Percentiles rank a stretch among this genome's conserved stretches.
Conservation (phyloP, 805 yeast genomes). For the Wickerhamiella occidentalis region DNA sequence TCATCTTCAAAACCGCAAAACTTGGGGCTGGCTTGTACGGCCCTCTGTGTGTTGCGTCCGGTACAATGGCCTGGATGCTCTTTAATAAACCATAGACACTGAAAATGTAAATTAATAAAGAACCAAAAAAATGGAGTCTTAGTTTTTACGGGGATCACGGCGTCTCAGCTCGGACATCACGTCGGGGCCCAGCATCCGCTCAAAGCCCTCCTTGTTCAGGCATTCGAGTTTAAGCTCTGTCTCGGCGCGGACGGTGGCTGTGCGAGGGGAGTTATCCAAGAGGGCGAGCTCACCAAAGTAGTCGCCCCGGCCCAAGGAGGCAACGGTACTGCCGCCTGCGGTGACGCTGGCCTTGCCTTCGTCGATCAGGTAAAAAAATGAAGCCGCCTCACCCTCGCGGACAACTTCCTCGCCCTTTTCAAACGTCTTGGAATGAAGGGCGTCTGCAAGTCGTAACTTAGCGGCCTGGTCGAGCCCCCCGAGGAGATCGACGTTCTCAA, state of each 20-base stretch:
- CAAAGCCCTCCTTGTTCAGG: conserved; percentile 83
- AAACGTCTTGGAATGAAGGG: conserved; percentile 66
- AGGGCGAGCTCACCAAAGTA: conserved; percentile 96
- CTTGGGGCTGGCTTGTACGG: conserved; percentile 83
- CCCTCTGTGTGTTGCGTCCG: conserved; percentile 69
- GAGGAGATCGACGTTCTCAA: conserved; percentile 76
- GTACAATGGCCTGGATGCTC: conserved; percentile 72
- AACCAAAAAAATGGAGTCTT: too few relatives aligned
- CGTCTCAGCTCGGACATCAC: conserved; percentile 78
- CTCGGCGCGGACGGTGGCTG: conserved; percentile 78
- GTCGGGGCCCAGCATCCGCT: conserved; percentile 76
- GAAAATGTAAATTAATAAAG: too few relatives aligned
- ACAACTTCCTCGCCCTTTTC: conserved; percentile 64
- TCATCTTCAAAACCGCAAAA: conserved; percentile 63
- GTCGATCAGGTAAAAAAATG: conserved; percentile 61
- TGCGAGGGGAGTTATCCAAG: conserved; percentile 82
- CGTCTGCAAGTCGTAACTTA: conserved; percentile 88
- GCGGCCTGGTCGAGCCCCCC: conserved; percentile 62
- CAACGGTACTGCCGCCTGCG: conserved; percentile 44
- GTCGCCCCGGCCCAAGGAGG: conserved; percentile 60
- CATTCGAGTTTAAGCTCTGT: conserved; percentile 78
- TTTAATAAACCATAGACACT: not conserved
- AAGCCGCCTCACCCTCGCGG: conserved; percentile 76
- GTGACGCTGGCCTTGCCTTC: conserved; percentile 71
- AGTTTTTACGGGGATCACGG: conserved; percentile 50